Base-by-base conservation (phyloP, 2,329 filamentous ascomycete species). In the Xylariaceae sp. region DNA sequence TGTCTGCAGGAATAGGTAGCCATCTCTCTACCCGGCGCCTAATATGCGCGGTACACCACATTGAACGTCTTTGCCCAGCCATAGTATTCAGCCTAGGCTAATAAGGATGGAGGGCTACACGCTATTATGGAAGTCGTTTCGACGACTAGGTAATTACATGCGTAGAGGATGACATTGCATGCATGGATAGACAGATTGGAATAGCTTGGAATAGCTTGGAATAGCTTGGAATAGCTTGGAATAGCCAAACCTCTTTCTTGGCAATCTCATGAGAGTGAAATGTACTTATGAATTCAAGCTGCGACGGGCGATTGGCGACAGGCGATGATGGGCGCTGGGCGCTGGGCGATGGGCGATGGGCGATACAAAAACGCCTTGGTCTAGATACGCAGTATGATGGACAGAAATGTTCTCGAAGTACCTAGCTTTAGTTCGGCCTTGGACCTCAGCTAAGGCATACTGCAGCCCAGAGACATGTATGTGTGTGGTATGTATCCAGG, bases 161-260 rank as follows among this genome's bases (percentile, higher is more conserved):
- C 47, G 31, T 51, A 53, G 44, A 56, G 47, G 52, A 55, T 50
- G 49, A 11, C n/a, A 12, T 7, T 44, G 45, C 31, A 56, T 48
- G 48, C 49, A 54, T 47, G 53, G 32, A 40, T 35, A 50, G 48
- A 43, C 19, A 19, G 19, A 19, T 19, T 19, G 19, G 19, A 19
- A 19, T 19, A 19, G 19, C 19, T 19, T 19, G 19, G 19, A 19
- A 19, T 19, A 19, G 19, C 19, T 50, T 51, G 37, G 39, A 46
- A 39, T 48, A 48, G 51, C 47, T 19, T 19, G 19, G 19, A 19
- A 19, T 19, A 19, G 19, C 19, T 50, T 51, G 37, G 39, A 46
- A 39, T 48, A 48, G 51, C 47, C 50, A 56, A 49, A 51, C 51
- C 47, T 45, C 40, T 56, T 47, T 42, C 34, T 37, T 45, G 34